Base-by-base conservation (phyloP, 2,329 filamentous ascomycete genomes). In the Cladosporium oxysporum region DNA sequence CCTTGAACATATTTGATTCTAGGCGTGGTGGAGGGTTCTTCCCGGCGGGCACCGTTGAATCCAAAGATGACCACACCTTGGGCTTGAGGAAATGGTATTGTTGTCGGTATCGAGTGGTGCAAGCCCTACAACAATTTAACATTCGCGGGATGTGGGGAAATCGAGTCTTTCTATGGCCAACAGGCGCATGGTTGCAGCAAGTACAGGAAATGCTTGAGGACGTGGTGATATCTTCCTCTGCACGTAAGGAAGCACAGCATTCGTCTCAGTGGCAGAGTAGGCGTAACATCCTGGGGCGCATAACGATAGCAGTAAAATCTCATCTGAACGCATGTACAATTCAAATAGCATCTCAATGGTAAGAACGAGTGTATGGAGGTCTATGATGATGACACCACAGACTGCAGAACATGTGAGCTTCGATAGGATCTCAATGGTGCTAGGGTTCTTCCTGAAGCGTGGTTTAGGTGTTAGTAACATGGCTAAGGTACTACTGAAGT, bases 21-120 rank as follows among this genome's bases (percentile, higher is more conserved):
- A 21, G 55, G 55, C 29, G n/a, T 41, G 21, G 55, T 58, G 55
- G 55, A 58, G 55, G 33, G n/a, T 35, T 41, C n/a, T 58, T 28
- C 21, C 55, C 55, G 55, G 52, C 16, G 52, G 52, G 52, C 52
- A 16, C 28, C 52, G 10, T 47, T 12, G 2, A 23, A 47, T 47
- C 41, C 8, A 47, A 21, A 23, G 10, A 2, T 47, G 41, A 21
- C 41, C 41, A n/a, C 41, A 21, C n/a, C 10, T 47, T 47, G 7
- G n/a, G 41, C 41, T 23, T 47, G 41, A 47, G n/a, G 10, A 21
- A 4, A 47, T 12, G n/a, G 41, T 21, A 12, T 23, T 47, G 41
- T 47, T n/a, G n/a, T 47, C 41, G 41, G 21, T 8, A 47, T 47
- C 41, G 3, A 47, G 41, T 23, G n/a, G 41, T 47, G 41, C n/a